Conservation (phyloP, 306 rosid species). For the Gleditsia sinensis region DNA sequence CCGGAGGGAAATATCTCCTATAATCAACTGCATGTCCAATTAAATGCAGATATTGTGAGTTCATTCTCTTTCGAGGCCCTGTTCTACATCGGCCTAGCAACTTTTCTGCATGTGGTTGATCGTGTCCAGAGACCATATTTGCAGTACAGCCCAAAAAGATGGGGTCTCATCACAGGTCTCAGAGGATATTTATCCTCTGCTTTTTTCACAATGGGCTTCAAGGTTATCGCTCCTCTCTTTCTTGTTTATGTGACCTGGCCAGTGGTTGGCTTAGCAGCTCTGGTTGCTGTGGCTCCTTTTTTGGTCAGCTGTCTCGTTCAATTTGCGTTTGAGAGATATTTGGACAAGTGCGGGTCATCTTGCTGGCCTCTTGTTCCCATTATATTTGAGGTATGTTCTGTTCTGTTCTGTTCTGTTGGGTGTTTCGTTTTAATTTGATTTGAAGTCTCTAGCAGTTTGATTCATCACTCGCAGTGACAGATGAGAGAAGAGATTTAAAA, state of each 20-base stretch:
- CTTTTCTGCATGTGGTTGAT: constrained; percentile 67
- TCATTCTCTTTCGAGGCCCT: constrained; percentile 56
- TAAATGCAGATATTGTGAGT: constrained; percentile 64
- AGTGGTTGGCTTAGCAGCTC: constrained; percentile 52
- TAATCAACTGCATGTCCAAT: constrained; percentile 32
- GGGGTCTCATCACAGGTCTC: constrained; percentile 95
- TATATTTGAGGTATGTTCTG: constrained; percentile 68
- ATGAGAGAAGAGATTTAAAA: constrained; percentile 26
- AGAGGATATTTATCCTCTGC: constrained; percentile 76
- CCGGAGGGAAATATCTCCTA: neutral
- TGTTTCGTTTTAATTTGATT: constrained; percentile 10
- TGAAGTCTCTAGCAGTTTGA: constrained; percentile 13
- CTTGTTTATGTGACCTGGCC: constrained; percentile 65
- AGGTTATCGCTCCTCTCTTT: constrained; percentile 63
- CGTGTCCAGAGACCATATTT: constrained; percentile 87
- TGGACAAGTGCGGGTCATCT: constrained; percentile 60
- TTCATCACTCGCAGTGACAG: constrained; percentile 50
- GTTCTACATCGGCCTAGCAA: constrained; percentile 73
- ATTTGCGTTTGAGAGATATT: constrained; percentile 58
- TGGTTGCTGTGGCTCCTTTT: constrained; percentile 69
- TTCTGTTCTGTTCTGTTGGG: neutral
- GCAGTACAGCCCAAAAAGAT: constrained; percentile 83
- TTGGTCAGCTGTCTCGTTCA: constrained; percentile 65
- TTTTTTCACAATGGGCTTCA: constrained; percentile 66
- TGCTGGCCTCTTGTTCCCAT: constrained; percentile 87